Evolutionary conservation across 192 early-diverging fungal genomes (phyloP), one percentile per base, ranked within the genome.

Genomic region (Podochytrium sp.): DNA sequence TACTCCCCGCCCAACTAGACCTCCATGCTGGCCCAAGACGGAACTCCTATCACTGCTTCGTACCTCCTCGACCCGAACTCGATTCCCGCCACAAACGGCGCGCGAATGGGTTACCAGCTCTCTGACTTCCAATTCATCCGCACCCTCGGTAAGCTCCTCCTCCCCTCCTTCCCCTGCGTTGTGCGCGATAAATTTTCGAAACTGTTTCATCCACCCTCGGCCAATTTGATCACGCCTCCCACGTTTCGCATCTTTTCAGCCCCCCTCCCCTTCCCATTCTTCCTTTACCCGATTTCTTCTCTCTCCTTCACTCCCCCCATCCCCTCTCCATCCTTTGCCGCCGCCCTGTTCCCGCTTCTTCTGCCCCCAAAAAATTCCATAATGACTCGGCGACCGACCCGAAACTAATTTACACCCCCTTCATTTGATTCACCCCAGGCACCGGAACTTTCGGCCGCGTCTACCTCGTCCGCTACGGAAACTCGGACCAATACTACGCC

Each of bases 391-490:
- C 29, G 14, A 1, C 56, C 29, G 23, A 58, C 56, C 32, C 56
- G 14, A 33, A 16, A 30, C 53, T 66, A 5, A 32, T 66, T 30
- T 33, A 5, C 30, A n/a, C 20, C 29, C 53, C 30, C 0, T 35
- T n/a, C 43, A 10, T 47, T 47, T 16, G n/a, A 47, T 0, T 37
- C 5, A 6, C 7, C 23, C 62, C 58, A 94, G 96, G 96, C 30
- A 98, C 96, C 6, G 96, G 96, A 47, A 98, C 96, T 41, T 98
- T 98, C 83, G 96, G 95, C 1, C 84, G 97, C 38, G 97, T 99
- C 14, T 96, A 95, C 78, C 86, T 99, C 40, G 87, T 92, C 34
- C 90, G 91, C 76, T 93, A 90, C 78, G 88, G 87, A 70, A 93
- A 95, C 80, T 78, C 77, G 3, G 76, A 84, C 32, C 91, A 95